Conservation (phyloP, 2,329 filamentous ascomycete genomes). For the Colletotrichum lini region DNA sequence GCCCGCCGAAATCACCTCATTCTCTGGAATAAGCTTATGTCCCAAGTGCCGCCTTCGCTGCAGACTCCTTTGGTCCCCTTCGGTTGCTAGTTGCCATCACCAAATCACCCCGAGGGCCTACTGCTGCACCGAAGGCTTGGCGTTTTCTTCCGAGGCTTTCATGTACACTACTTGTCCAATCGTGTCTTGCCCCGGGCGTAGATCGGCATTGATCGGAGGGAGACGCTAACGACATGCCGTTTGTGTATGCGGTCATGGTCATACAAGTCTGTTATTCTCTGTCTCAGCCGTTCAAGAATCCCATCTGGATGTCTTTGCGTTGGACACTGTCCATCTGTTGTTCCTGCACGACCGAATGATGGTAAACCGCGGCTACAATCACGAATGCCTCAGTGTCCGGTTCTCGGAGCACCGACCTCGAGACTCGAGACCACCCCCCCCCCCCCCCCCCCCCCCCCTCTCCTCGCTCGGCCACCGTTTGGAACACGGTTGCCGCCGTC, state of each 20-base stretch:
- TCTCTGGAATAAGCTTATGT: constrained; percentile 1
- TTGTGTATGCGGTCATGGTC: not conserved
- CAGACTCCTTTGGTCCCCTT: not conserved
- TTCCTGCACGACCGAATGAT: not conserved
- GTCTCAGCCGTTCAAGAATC: not conserved
- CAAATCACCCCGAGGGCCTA: not conserved
- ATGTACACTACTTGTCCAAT: not conserved
- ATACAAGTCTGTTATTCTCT: not conserved
- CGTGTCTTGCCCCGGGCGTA: not conserved
- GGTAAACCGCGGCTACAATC: not conserved
- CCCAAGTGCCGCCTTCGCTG: not conserved
- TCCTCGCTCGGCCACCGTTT: constrained; percentile 4
- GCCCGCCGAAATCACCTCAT: not conserved
- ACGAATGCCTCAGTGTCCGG: not conserved
- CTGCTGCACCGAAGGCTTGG: constrained; percentile 30
- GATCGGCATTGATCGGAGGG: not conserved
- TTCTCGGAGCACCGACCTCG: not conserved
- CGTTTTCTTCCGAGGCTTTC: constrained; percentile 23
- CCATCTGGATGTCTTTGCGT: not conserved
- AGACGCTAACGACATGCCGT: not conserved
- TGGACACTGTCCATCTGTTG: not conserved
- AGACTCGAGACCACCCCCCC: not conserved
- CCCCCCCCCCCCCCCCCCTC: not conserved
- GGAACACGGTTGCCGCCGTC: constrained; percentile 14
- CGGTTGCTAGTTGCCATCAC: not conserved